These are phyloP conservation scores for Ophiostoma novo-ulmi DNA, from an alignment of 2,329 filamentous ascomycete genomes.

Conservation along the genomic window DNA sequence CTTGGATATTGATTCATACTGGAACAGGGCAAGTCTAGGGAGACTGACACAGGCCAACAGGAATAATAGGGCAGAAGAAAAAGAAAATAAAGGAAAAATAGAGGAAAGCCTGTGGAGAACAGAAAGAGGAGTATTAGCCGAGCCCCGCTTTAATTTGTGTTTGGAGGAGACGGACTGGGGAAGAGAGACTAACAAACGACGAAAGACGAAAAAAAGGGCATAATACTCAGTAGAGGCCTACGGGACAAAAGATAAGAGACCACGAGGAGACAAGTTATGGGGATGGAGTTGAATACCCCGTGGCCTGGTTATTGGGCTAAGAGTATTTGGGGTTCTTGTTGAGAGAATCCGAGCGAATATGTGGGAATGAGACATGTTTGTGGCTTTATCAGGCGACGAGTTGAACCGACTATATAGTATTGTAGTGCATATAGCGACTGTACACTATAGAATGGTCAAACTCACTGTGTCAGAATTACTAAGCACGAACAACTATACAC, in stretches of 20 bases:
- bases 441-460: neutral
- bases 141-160: neutral
- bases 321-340: neutral
- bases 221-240: neutral
- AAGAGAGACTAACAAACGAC: neutral
- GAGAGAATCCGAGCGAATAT: neutral
- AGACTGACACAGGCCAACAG: neutral
- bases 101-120: neutral
- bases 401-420: neutral
- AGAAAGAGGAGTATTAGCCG: neutral
- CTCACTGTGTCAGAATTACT: neutral
- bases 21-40: neutral
- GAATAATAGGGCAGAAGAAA: neutral
- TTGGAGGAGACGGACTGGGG: neutral
- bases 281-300: neutral
- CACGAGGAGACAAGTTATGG: neutral
- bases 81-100: neutral
- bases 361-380: neutral
- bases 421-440: neutral
- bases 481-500: neutral
- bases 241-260: neutral
- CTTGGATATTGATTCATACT: neutral
- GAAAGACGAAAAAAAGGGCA: neutral
- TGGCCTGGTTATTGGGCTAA: neutral
- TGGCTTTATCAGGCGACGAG: neutral